phyloP scores from a whole-genome alignment of 129 eudicot genomes.

The Ambrosia artemisiifolia region DNA sequence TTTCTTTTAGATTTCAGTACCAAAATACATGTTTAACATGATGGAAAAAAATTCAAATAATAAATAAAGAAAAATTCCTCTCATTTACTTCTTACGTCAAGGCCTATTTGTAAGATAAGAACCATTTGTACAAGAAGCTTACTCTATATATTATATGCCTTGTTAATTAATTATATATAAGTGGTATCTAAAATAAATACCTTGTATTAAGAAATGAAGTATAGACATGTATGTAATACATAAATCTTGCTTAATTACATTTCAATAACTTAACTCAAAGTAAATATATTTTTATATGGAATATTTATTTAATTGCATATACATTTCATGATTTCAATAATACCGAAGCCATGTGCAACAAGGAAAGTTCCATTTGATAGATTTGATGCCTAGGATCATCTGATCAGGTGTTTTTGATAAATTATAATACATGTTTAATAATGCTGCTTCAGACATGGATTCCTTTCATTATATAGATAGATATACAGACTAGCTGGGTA shows the following conservation, averaged over 20 bases:
- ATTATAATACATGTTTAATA: not conserved
- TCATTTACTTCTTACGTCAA: no score
- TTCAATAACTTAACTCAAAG: not conserved
- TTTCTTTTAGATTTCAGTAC: no score
- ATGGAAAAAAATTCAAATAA: no score
- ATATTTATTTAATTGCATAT: not conserved
- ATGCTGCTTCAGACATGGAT: not conserved
- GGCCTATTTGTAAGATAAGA: no score
- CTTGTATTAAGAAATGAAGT: no score
- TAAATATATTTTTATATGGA: not conserved
- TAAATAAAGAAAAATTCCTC: no score
- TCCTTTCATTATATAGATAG: not conserved
- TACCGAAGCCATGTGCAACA: slow-evolving; percentile 24
- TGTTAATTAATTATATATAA: no score
- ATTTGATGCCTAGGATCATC: slow-evolving; percentile 30
- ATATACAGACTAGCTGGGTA: not conserved
- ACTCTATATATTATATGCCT: no score
- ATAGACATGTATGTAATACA: no score
- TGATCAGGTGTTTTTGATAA: slow-evolving; percentile 16
- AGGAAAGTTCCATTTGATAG: slow-evolving; percentile 13
- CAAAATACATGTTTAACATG: no score
- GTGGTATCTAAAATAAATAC: no score
- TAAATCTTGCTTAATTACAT: not conserved
- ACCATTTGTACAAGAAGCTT: no score
- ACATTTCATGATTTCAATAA: slow-evolving; percentile 8